phyloP scores from a whole-genome alignment of 768 basidiomycete species.

The Sporobolomyces phaffii region DNA sequence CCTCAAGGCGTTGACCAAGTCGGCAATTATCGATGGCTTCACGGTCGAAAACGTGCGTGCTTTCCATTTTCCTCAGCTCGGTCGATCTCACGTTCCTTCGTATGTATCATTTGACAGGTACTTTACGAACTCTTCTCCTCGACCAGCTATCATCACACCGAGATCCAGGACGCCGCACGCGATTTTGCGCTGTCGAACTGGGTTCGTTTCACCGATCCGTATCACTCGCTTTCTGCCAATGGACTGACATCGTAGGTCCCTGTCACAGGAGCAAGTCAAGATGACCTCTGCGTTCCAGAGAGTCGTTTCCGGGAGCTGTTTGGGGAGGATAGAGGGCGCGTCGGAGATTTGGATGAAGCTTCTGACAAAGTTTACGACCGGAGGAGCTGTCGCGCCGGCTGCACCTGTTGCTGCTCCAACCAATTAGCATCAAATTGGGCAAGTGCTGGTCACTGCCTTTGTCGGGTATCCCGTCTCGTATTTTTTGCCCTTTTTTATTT shows the following conservation, averaged over 20 bases:
- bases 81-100: neutral
- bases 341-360: neutral
- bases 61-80: too few relatives aligned
- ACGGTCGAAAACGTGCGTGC: constrained; percentile 7
- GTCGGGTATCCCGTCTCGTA: neutral
- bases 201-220: neutral
- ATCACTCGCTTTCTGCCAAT: neutral
- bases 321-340: neutral
- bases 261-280: constrained; percentile 1
- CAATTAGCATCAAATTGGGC: neutral
- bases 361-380: neutral
- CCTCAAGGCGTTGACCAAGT: neutral
- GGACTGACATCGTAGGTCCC: neutral
- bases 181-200: neutral
- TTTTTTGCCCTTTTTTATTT: too few relatives aligned
- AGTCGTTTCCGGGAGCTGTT: neutral
- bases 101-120: neutral
- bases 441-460: too few relatives aligned
- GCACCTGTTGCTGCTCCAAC: neutral
- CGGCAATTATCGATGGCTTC: neutral
- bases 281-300: neutral
- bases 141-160: neutral
- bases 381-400: neutral
- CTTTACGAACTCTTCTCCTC: constrained; percentile 23
- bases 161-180: constrained; percentile 2